A percentile compares a stretch with the other conserved stretches of the same genome.
Evolutionary conservation across 352 stramenopile genomes (phyloP).

Genomic region (Peronosclerospora sorghi): DNA sequence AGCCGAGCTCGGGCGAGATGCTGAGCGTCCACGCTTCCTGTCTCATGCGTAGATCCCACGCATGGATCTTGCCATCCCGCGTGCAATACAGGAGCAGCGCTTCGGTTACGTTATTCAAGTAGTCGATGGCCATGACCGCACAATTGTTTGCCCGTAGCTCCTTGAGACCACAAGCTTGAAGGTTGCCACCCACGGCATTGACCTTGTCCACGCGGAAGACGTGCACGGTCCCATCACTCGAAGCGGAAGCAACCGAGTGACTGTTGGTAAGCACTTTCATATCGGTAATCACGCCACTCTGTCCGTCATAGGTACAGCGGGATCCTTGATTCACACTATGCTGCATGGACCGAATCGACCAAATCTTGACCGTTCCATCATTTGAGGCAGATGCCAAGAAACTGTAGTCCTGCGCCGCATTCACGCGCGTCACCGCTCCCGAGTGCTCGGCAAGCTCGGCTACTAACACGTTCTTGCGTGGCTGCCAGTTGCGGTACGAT

Average conservation of each 20-base stretch:
- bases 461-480: constrained; percentile 73
- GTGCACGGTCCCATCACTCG: constrained; percentile 86
- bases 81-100: constrained; percentile 92
- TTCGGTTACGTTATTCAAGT: constrained; percentile 92
- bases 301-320: constrained; percentile 87
- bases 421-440: constrained; percentile 87
- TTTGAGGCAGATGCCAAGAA: constrained; percentile 94
- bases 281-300: constrained; percentile 88
- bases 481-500: constrained; percentile 68
- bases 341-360: constrained; percentile 88
- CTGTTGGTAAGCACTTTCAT: constrained; percentile 93
- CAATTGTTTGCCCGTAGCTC: constrained; percentile 78
- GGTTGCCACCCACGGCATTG: constrained; percentile 51
- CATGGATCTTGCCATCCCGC: constrained; percentile 79
- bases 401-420: constrained; percentile 89
- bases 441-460: constrained; percentile 88
- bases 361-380: constrained; percentile 94
- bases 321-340: constrained; percentile 90
- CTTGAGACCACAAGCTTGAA: constrained; percentile 57
- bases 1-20: constrained; percentile 90
- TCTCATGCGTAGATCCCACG: constrained; percentile 88
- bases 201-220: constrained; percentile 94
- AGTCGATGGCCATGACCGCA: constrained; percentile 90
- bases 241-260: constrained; percentile 90
- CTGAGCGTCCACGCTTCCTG: constrained; percentile 88